Conservation (phyloP, 208 protist species). For the Trypanosoma avium region DNA sequence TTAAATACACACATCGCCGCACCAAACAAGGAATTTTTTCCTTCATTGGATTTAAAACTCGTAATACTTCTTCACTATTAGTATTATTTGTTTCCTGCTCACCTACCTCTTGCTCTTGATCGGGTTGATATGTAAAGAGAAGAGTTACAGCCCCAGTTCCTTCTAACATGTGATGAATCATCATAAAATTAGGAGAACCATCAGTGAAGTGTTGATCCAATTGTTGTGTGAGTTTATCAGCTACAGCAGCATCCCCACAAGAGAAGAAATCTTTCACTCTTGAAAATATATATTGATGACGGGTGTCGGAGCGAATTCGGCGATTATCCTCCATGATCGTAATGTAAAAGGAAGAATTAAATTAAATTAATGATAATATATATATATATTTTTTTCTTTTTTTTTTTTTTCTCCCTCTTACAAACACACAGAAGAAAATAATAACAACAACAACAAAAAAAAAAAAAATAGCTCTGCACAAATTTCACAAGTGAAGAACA, state of each 20-base stretch:
- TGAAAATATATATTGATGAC: slow-evolving; percentile 87
- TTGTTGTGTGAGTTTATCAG: slow-evolving; percentile 69
- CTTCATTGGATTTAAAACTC: slow-evolving; percentile 65
- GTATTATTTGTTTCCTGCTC: no score
- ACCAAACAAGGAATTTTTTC: slow-evolving; percentile 59
- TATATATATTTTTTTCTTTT: not conserved
- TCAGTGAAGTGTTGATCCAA: slow-evolving; percentile 77
- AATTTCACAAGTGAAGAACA: not conserved
- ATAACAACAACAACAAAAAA: slow-evolving; percentile 9
- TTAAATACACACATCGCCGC: slow-evolving; percentile 81
- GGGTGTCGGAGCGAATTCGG: slow-evolving; percentile 62
- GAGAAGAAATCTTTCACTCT: slow-evolving; percentile 88
- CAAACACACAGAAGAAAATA: slow-evolving; percentile 6
- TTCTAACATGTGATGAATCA: slow-evolving; percentile 82
- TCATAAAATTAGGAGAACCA: slow-evolving; percentile 83
- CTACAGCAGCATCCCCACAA: slow-evolving; percentile 58
- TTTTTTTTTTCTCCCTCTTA: not conserved
- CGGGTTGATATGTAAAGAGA: slow-evolving; percentile 86
- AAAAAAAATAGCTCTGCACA: not conserved
- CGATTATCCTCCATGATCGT: not conserved
- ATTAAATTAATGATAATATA: slow-evolving; percentile 1
- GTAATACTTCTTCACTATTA: slow-evolving; percentile 72
- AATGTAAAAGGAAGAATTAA: not conserved
- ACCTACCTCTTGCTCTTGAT: slow-evolving; percentile 24
- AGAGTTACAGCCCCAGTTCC: slow-evolving; percentile 73